Conservation (phyloP, 495 filamentous ascomycete genomes). For the Bombardia bombarda region DNA sequence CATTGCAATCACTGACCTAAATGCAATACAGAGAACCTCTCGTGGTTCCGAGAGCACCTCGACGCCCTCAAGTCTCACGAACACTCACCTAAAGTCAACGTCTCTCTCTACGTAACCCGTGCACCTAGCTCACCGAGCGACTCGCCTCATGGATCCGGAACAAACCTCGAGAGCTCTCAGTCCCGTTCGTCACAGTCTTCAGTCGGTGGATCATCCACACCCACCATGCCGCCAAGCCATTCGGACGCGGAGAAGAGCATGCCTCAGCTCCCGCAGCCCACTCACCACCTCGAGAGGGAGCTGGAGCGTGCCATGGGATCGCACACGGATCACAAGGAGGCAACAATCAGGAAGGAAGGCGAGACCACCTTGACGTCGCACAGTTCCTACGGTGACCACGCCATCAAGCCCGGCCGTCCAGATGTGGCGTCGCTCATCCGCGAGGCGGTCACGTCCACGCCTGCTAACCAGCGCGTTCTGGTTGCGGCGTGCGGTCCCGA, state of each 20-base stretch:
- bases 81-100: conserved; percentile 35
- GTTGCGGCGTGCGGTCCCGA: conserved; percentile 46
- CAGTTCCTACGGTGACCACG: conserved; percentile 6
- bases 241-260: conserved; percentile 16
- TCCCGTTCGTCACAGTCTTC: conserved; percentile 15
- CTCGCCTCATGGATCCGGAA: neutral
- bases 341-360: neutral
- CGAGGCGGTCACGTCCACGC: conserved; percentile 29
- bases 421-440: conserved; percentile 33
- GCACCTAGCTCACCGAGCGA: conserved; percentile 8
- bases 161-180: neutral
- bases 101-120: conserved; percentile 42
- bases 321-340: conserved; percentile 12
- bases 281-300: conserved; percentile 13
- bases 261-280: conserved; percentile 2
- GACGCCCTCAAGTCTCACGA: conserved; percentile 30
- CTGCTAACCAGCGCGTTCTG: conserved; percentile 33
- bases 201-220: conserved; percentile 6
- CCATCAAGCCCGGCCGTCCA: conserved; percentile 31
- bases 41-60: conserved; percentile 46
- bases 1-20: too few species aligned
- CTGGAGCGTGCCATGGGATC: conserved; percentile 12
- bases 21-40: conserved; percentile 24
- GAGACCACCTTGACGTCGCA: conserved; percentile 9
- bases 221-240: conserved; percentile 11